Base-by-base conservation (phyloP, 2,329 filamentous ascomycete species). In the Tolypocladium ophioglossoides region DNA sequence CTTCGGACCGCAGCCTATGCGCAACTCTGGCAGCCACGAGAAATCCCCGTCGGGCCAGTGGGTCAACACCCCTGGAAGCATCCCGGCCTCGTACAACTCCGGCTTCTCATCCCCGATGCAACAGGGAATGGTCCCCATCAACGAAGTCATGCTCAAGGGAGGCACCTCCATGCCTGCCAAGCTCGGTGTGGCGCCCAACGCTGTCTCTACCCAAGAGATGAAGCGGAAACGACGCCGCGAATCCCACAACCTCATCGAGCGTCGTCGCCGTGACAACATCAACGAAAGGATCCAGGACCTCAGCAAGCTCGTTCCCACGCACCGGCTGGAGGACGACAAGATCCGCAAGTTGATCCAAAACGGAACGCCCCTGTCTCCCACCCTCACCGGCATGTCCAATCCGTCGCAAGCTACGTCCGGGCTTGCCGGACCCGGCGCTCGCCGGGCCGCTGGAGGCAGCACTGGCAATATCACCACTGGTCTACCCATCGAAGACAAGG, bases 211-310 rank as follows among this genome's bases (percentile, higher is more conserved):
- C 1, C 91, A 96, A 65, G 94, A 97, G 68, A 91, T 91, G 64
- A 97, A 97, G 80, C 83, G 91, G 62, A 89, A 92, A 69, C 82
- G 91, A 57, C 84, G 94, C 56, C 82, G 94, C 40, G 94, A 96
- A 66, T 97, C 92, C 1, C 94, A 99, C 74, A 97, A 99, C 67
- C 78, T 95, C 40, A 94, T 99, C 12, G 94, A 99, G 74, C 89
- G 94, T 54, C 86, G 94, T 52, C 86, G 94, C 57, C 84, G 94
- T 58, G 94, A 97, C 74, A 97, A 97, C 68, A 99, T 99, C 77
- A 99, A 99, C 63, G 94, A 99, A 72, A 85, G 94, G 46, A 99
- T 99, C 58, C 92, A 97, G 66, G 94, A 99, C 66, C 80, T 99
- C 9, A 96, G 92, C 65, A 89, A 91, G 63, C 81, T 99, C 20